Base-by-base conservation (phyloP, 2,329 filamentous ascomycete species). In the Parastagonospora nodorum region DNA sequence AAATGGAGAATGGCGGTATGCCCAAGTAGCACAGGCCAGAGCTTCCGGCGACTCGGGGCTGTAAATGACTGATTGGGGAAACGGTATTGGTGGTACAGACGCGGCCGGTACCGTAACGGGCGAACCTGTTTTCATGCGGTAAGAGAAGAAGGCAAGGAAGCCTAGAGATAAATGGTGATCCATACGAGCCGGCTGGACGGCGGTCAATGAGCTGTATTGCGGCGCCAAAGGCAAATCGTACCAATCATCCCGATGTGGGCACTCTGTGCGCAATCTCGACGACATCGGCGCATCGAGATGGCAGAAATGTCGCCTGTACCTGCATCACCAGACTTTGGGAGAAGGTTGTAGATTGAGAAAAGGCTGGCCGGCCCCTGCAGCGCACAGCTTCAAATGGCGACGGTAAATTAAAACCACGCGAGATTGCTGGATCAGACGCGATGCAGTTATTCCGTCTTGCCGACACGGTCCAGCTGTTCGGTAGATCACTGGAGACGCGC, bases 31-130 rank as follows among this genome's bases (percentile, higher is more conserved):
- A 42, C 16, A 42, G 16, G 12, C 15, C 16, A 43, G 15, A 43
- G 15, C 10, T 24, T 14, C 16, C 31, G 7, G 31, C 19, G 33
- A 37, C 39, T 42, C 19, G 37, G 41, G 47, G 32, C 27, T 43
- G 31, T 51, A 36, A 30, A 10, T 42, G 49, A 45, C 51, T 48
- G 35, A 50, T 54, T 40, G 35, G 37, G 51, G 44, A 42, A 53
- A 38, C 51, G 50, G 48, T 45, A 29, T 19, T 28, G 32, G 54
- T 58, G 12, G 42, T 47, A 62, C 61, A 50, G 35, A 51, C 43
- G 48, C 49, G 41, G 49, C 8, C 36, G 14, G 33, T 36, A 36
- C 42, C 30, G 43, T 31, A 51, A 55, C 28, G 37, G 28, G 54
- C 42, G 47, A 50, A 48, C 36, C n/a, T 50, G 55, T 54, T 52